Conservation (phyloP, 306 rosid species). For the Cyclanthera cordifolia region DNA sequence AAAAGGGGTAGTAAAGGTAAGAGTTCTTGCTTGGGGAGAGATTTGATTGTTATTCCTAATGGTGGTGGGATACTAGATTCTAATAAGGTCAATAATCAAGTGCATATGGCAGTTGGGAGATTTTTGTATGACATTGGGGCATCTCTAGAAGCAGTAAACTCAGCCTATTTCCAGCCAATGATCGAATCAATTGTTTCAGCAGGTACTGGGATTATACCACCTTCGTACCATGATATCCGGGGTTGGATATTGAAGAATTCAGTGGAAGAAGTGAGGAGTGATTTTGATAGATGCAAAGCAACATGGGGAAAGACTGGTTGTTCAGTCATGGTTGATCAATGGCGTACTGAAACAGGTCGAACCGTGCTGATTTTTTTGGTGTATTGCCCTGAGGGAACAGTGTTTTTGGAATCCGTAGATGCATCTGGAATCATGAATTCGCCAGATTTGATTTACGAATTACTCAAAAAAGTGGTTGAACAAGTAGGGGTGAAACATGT, state of each 20-base stretch:
- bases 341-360: conserved; percentile 42
- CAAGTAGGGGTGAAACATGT: conserved; percentile 71
- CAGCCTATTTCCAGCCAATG: conserved; percentile 66
- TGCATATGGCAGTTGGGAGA: conserved; percentile 70
- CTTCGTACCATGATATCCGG: conserved; percentile 56
- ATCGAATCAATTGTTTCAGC: conserved; percentile 62
- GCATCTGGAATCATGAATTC: conserved; percentile 46
- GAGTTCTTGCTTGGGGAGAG: conserved; percentile 32
- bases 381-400: conserved; percentile 57
- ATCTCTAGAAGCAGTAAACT: conserved; percentile 65
- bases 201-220: conserved; percentile 33
- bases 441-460: conserved; percentile 35
- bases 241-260: conserved; percentile 77
- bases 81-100: conserved; percentile 27
- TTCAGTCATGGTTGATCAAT: conserved; percentile 71
- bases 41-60: conserved; percentile 25
- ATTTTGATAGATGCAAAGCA: conserved; percentile 41
- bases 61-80: conserved; percentile 22
- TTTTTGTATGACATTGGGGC: conserved; percentile 86
- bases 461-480: conserved; percentile 61
- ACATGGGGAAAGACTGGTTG: conserved; percentile 69
- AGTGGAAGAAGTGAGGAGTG: conserved; percentile 61
- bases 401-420: conserved; percentile 62
- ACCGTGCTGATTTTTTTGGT: conserved; percentile 36
- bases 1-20: conserved; percentile 50